Evolutionary conservation across 805 yeast species (phyloP).

Genomic region (Metschnikowia bowlesiae): DNA sequence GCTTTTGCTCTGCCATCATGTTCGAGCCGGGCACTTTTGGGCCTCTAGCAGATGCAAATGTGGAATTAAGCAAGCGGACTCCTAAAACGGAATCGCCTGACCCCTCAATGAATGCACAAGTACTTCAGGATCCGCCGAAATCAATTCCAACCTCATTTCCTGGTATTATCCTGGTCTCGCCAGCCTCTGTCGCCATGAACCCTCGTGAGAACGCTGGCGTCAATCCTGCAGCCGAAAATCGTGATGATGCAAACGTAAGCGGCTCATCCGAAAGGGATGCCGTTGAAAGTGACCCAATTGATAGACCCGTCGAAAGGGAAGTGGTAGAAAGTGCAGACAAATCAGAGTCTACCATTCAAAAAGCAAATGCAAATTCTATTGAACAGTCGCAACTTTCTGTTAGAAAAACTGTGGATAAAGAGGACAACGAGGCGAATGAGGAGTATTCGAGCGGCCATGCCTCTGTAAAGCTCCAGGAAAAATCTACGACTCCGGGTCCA

Average conservation of each 20-base stretch:
- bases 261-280: no score
- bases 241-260: no score
- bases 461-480: background rate
- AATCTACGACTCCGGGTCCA: background rate
- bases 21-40: constrained; percentile 59
- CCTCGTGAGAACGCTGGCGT: no score
- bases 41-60: constrained; percentile 12
- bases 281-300: no score
- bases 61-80: background rate
- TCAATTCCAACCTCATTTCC: no score
- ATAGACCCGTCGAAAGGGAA: no score
- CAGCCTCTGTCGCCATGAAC: no score
- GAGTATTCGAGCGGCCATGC: background rate
- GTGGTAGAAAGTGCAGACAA: no score
- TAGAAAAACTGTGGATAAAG: background rate
- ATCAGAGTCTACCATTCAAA: background rate
- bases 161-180: no score
- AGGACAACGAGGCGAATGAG: background rate
- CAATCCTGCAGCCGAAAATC: no score
- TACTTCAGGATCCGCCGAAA: no score
- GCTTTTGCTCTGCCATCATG: constrained; percentile 72
- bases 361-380: background rate
- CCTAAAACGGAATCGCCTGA: background rate
- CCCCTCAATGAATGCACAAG: no score
- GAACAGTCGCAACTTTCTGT: background rate